Base-by-base conservation (phyloP, 1,139 yeast species). In the Sugiyamaella paludigena region DNA sequence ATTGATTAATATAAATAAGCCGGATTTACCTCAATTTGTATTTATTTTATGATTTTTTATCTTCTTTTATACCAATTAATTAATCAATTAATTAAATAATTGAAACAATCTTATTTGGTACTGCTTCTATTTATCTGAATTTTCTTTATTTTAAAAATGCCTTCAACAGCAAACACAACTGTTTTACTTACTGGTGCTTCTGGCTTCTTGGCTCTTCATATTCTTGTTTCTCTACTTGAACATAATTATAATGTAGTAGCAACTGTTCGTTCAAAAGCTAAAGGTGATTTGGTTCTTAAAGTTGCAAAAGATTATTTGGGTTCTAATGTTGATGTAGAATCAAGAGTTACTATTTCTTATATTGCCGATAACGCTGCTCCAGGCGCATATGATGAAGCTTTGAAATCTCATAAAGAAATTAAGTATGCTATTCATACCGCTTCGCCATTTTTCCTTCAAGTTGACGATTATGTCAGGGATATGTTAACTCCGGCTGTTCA, bases 171-270 rank as follows among this genome's bases (percentile, higher is more conserved):
- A 19, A 19, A 3, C 3, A 4, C 24, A 41, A 84, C 81, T 55
- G 86, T 89, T 1, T 88, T 94, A 61, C 80, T 94, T 38, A 94
- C 98, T 24, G 98, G 99, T 65, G 88, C 84, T 32, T 92, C 98
- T 34, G 99, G 99, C 2, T 94, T 92, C 79, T 73, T 94, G 58
- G 99, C 98, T 29, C 82, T 96, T 1, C 92, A 85, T 64, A 82
- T 92, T 49, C 69, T 91, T 44, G 77, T 87, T 39, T 96, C 92
- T 61, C 70, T 92, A 45, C 72, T 91, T 58, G 76, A 76, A 44
- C 76, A 85, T 56, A 61, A 61, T 10, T 63, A 67, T 13, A 64
- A 72, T 31, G 74, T 84, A 19, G 24, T 19, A 5, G 34, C 34
- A n/a, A n/a, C 34, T n/a, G 34, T 31, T 13, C 12, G 34, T n/a